Base-by-base conservation (phyloP, 1,284 basidiomycete species). In the Irpex sp. region DNA sequence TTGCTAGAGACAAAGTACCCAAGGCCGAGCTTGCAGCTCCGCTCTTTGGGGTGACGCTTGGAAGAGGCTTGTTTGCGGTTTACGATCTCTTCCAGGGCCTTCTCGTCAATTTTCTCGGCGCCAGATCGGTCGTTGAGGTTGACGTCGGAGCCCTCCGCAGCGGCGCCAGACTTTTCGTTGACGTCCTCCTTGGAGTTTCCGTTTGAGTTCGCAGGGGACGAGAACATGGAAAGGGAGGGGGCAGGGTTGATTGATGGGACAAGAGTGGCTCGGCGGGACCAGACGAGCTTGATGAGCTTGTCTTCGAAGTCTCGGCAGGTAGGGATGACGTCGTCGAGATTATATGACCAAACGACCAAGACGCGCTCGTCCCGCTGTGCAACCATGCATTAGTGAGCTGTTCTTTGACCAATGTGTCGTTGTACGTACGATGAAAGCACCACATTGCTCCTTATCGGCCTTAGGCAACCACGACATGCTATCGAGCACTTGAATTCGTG, bases 381-480 rank as follows among this genome's bases (percentile, higher is more conserved):
- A 9, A 34, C 52, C 64, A 57, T 51, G 31, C 4, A 31, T 31
- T 5, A 31, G 31, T 31, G 31, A 31, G 31, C 31, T 31, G 31
- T 31, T 31, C 31, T 31, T 31, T 31, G 31, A 0, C 31, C 31
- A 31, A 31, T 5, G 31, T 31, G 4, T 31, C 31, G 31, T 31
- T 31, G 31, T 49, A 78, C 82, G 67, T 69, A 89, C 87, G 65
- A 93, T 83, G 75, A 94, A 94, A 21, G 91, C 91, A 21, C 86
- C 92, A 66, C 90, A 89, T 70, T 94, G 91, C 68, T 93, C 90
- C 75, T 91, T 92, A 71, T 92, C 85, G 1, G 90, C 91, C 31
- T 81, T 79, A 4, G 85, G 84, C 4, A 93, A 78, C 65, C 85
- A 79, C 58, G 74, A 72, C 71, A 93, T 86, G 21, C 79, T 82